Evolutionary conservation across 306 rosid genomes (phyloP).

Genomic region (Spatholobus suberectus): DNA sequence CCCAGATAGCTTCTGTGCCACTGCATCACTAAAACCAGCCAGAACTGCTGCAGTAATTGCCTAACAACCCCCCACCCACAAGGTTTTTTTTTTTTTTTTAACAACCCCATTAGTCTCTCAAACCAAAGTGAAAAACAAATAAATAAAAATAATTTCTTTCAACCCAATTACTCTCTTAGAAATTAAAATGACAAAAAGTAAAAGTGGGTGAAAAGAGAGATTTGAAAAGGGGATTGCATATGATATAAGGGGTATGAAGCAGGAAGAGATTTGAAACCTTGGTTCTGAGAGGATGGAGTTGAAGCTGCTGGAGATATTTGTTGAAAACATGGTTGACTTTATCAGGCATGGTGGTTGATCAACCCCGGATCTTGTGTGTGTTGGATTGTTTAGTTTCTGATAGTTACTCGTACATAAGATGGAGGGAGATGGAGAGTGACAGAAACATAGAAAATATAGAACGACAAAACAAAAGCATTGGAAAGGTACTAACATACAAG

Average conservation of each 20-base stretch:
- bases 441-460: neutral
- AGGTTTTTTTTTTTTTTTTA: neutral
- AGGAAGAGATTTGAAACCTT: conserved; percentile 56
- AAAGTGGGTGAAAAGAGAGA: neutral
- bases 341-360: conserved; percentile 70
- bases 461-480: neutral
- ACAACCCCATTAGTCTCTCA: conserved; percentile 30
- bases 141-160: neutral
- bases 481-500: neutral
- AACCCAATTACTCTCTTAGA: neutral
- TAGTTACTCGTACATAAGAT: neutral
- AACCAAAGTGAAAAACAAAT: neutral
- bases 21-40: conserved; percentile 78
- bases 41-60: conserved; percentile 88
- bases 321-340: conserved; percentile 64
- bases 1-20: conserved; percentile 94
- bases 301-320: conserved; percentile 78
- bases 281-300: conserved; percentile 86
- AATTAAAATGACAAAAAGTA: no score
- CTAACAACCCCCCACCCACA: conserved; percentile 57
- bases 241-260: no score
- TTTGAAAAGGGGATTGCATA: neutral
- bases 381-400: neutral
- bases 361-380: conserved; percentile 28
- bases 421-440: conserved; percentile 25